phyloP scores from a whole-genome alignment of 768 basidiomycete genomes.

The Boletellus ananas region DNA sequence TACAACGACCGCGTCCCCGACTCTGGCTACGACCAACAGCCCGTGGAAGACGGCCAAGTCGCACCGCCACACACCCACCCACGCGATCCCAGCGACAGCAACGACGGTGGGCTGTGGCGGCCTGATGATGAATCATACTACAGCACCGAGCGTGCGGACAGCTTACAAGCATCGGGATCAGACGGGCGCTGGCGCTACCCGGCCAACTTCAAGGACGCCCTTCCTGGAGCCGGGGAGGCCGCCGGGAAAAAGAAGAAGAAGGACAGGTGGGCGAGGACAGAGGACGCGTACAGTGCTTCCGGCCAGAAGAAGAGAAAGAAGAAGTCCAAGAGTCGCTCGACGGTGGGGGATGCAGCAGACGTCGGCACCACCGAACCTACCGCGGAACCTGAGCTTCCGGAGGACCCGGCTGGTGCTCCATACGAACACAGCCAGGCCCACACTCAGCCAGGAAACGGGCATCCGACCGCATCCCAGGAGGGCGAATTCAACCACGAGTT shows the following conservation, averaged over 20 bases:
- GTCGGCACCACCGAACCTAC: slow-evolving; percentile 33
- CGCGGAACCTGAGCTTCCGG: slow-evolving; percentile 51
- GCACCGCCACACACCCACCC: slow-evolving; percentile 13
- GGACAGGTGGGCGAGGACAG: slow-evolving; percentile 83
- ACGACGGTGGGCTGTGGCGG: slow-evolving; percentile 61
- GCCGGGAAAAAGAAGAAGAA: slow-evolving; percentile 67
- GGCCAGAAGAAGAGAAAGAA: slow-evolving; percentile 61
- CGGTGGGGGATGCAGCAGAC: slow-evolving; percentile 33
- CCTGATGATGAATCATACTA: slow-evolving; percentile 78
- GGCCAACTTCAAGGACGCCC: slow-evolving; percentile 70
- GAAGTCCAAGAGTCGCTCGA: slow-evolving; percentile 51
- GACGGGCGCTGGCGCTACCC: slow-evolving; percentile 77
- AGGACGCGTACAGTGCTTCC: slow-evolving; percentile 64
- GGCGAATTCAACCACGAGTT: slow-evolving; percentile 68
- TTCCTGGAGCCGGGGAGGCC: slow-evolving; percentile 38
- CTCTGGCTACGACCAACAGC: slow-evolving; percentile 66
- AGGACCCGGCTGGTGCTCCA: slow-evolving; percentile 67
- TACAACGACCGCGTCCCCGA: slow-evolving; percentile 78
- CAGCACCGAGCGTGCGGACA: slow-evolving; percentile 37
- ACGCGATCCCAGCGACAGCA: slow-evolving; percentile 19
- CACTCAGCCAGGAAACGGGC: slow-evolving; percentile 16
- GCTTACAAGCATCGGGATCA: slow-evolving; percentile 33
- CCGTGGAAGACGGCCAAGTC: slow-evolving; percentile 78
- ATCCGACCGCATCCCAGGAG: slow-evolving; percentile 31
- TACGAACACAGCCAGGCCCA: slow-evolving; percentile 38